These are phyloP conservation scores for Aspergillus awamori DNA, from an alignment of 2,329 filamentous ascomycete genomes.

Conservation along the genomic window DNA sequence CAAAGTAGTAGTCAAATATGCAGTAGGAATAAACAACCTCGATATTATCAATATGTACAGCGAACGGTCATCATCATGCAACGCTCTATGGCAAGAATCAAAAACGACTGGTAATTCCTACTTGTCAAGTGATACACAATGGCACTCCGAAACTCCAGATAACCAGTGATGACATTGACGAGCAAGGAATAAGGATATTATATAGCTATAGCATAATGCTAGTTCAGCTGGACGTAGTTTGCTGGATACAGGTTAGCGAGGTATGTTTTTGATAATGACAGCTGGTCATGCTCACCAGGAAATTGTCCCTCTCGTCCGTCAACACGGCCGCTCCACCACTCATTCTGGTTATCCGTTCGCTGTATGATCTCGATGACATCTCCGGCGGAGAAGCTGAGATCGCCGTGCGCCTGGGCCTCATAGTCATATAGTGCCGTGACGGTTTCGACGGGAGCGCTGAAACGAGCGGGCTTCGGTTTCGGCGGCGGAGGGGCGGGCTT, in stretches of 20 bases:
- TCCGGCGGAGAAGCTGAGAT: conserved; percentile 85
- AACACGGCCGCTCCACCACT: conserved; percentile 92
- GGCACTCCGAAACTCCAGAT: conserved; percentile 9
- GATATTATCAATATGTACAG: conserved; percentile 9
- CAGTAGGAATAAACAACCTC: background rate
- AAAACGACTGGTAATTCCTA: conserved; percentile 7
- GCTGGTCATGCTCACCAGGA: conserved; percentile 67
- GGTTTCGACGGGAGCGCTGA: conserved; percentile 73
- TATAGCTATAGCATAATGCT: conserved; percentile 17
- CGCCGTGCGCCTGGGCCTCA: conserved; percentile 90
- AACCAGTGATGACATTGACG: conserved; percentile 9
- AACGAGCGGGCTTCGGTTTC: conserved; percentile 75
- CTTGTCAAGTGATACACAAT: conserved; percentile 4
- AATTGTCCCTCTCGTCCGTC: conserved; percentile 86
- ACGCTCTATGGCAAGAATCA: conserved; percentile 10
- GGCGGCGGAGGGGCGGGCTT: conserved; percentile 70
- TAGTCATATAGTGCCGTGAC: conserved; percentile 95
- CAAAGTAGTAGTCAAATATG: background rate
- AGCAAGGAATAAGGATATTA: conserved; percentile 12
- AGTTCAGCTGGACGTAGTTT: conserved; percentile 44
- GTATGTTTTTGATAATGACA: background rate
- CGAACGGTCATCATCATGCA: conserved; percentile 10
- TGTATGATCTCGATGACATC: conserved; percentile 87
- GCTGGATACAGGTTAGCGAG: conserved; percentile 28
- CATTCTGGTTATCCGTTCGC: conserved; percentile 86